phyloP scores from a whole-genome alignment of 1,284 basidiomycete genomes.

The Rhodotorula sp. region DNA sequence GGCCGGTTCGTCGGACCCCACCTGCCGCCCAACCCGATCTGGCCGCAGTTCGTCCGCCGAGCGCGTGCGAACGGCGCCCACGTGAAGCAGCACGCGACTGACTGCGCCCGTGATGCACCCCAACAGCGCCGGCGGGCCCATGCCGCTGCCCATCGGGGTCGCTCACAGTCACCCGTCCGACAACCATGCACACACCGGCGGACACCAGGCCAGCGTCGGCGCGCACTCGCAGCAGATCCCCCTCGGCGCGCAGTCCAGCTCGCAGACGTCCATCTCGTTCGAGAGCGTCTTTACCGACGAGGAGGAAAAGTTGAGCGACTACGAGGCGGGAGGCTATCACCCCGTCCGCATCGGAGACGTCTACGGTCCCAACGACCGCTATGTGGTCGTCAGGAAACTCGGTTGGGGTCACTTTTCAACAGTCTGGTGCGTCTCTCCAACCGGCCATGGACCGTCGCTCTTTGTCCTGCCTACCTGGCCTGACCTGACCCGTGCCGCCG shows the following conservation, averaged over 20 bases:
- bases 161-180: slow-evolving; percentile 30
- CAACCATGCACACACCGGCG: slow-evolving; percentile 32
- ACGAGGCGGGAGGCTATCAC: slow-evolving; percentile 89
- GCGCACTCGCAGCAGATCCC: slow-evolving; percentile 6
- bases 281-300: slow-evolving; percentile 45
- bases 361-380: slow-evolving; percentile 69
- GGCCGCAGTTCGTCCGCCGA: too few species aligned
- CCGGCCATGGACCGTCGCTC: background rate
- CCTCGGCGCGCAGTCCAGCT: slow-evolving; percentile 8
- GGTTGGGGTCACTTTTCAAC: slow-evolving; percentile 93
- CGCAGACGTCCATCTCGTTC: slow-evolving; percentile 35
- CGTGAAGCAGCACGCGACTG: background rate
- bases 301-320: slow-evolving; percentile 57
- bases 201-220: slow-evolving; percentile 26
- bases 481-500: slow-evolving; percentile 14
- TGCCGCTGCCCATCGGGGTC: slow-evolving; percentile 20
- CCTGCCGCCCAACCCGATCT: background rate
- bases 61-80: too few species aligned
- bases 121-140: background rate
- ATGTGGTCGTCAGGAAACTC: slow-evolving; percentile 88
- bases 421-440: slow-evolving; percentile 42
- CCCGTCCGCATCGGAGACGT: slow-evolving; percentile 82
- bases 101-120: background rate
- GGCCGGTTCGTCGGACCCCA: background rate
- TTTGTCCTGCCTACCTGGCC: background rate